Percentiles rank a stretch among this genome's conserved stretches.
These are phyloP conservation scores for Curvularia sp. DNA, from an alignment of 2,329 filamentous ascomycete genomes.

Conservation along the genomic window DNA sequence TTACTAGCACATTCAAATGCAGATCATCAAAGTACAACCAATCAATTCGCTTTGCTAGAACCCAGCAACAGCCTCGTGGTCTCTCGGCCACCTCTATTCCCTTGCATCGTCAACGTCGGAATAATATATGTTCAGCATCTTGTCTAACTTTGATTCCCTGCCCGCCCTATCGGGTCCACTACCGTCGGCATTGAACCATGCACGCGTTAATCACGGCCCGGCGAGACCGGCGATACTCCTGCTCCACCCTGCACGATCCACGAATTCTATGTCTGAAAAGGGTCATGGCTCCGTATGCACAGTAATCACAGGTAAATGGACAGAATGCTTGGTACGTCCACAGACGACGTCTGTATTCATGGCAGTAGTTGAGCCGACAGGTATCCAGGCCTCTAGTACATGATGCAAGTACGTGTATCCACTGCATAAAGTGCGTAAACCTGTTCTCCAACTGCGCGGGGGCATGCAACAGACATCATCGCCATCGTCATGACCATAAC, in stretches of 20 bases:
- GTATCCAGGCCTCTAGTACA: neutral
- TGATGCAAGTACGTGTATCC: neutral
- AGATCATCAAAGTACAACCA: neutral
- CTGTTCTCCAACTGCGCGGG: neutral
- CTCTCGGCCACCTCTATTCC: neutral
- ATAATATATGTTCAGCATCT: neutral
- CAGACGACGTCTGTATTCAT: neutral
- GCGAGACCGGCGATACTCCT: constrained; percentile 4
- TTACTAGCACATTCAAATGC: neutral
- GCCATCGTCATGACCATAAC: neutral
- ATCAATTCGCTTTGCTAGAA: neutral
- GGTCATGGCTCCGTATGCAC: neutral
- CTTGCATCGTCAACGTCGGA: neutral
- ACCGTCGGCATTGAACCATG: neutral
- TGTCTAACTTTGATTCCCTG: neutral
- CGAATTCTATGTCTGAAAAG: neutral
- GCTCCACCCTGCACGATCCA: constrained; percentile 3
- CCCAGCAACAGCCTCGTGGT: constrained; percentile 1
- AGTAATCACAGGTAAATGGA: neutral
- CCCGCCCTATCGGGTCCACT: neutral
- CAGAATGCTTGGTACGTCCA: neutral
- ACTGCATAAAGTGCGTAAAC: neutral
- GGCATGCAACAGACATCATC: neutral
- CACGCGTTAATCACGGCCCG: constrained; percentile 4
- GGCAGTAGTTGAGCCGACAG: neutral